Evolutionary conservation across 202 grass and related monocot species (phyloP).

Genomic region (Schoenoplectus tabernaemontani): DNA sequence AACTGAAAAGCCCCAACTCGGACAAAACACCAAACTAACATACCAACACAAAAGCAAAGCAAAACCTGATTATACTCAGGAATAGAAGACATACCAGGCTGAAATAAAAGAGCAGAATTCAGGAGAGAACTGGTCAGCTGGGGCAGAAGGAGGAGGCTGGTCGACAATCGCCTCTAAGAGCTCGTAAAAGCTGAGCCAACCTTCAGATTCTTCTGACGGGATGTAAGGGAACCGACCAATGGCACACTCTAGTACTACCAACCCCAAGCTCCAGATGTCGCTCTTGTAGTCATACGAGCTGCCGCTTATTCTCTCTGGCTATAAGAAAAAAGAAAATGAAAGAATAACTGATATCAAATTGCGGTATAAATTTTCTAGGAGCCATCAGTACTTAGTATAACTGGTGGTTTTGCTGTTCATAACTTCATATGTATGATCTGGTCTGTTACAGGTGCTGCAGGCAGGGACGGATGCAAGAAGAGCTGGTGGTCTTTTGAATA

Average conservation of each 20-base stretch:
- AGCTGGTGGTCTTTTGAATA: too few species aligned
- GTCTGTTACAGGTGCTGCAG: neutral
- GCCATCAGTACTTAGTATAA: neutral
- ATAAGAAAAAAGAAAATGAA: slow-evolving; percentile 31
- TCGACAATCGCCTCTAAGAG: slow-evolving; percentile 94
- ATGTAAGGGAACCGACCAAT: slow-evolving; percentile 88
- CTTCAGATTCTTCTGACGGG: slow-evolving; percentile 58
- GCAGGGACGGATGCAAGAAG: too few species aligned
- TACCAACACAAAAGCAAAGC: neutral
- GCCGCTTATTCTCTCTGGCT: slow-evolving; percentile 91
- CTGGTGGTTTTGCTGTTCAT: neutral
- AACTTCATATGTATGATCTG: neutral
- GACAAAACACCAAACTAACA: neutral
- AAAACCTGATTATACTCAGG: neutral
- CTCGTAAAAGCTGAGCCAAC: slow-evolving; percentile 91
- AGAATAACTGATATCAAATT: slow-evolving; percentile 4
- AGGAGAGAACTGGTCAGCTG: slow-evolving; percentile 86
- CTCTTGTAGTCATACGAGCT: slow-evolving; percentile 95
- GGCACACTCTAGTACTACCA: slow-evolving; percentile 96
- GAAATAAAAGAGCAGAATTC: slow-evolving; percentile 97
- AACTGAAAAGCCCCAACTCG: neutral
- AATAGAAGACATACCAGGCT: slow-evolving; percentile 44
- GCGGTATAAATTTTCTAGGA: neutral
- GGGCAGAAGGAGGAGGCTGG: slow-evolving; percentile 87
- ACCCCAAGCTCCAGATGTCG: slow-evolving; percentile 97